Conservation (phyloP, 2,329 filamentous ascomycete genomes). For the Colletotrichum sp. region DNA sequence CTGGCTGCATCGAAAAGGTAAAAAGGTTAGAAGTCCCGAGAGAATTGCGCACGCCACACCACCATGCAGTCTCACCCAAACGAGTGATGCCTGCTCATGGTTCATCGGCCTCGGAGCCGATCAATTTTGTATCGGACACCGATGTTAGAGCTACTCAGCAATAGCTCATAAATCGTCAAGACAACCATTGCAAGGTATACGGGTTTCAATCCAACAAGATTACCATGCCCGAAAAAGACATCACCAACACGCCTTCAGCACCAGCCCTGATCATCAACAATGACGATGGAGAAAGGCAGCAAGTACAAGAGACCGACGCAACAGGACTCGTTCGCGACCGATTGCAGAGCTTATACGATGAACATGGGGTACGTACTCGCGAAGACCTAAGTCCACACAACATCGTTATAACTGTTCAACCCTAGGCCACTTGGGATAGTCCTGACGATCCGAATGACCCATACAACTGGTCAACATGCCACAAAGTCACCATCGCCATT, state of each 20-base stretch:
- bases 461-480: constrained; percentile 55
- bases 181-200: fast-evolving
- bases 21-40: not conserved
- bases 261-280: not conserved
- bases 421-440: constrained; percentile 43
- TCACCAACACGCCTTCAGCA: not conserved
- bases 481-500: constrained; percentile 40
- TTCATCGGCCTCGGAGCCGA: not conserved
- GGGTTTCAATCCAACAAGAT: fast-evolving
- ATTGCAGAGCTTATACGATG: not conserved
- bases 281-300: not conserved
- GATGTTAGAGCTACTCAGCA: not conserved
- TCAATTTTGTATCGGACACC: not conserved
- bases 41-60: not conserved
- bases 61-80: not conserved
- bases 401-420: fast-evolving
- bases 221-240: not conserved
- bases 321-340: not conserved
- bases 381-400: fast-evolving
- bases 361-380: not conserved
- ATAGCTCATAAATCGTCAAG: not conserved
- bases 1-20: not conserved
- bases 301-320: not conserved
- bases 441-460: constrained; percentile 52
- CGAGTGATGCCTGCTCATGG: not conserved